Base-by-base conservation (phyloP, 768 basidiomycete genomes). In the Lentinus brumalis region DNA sequence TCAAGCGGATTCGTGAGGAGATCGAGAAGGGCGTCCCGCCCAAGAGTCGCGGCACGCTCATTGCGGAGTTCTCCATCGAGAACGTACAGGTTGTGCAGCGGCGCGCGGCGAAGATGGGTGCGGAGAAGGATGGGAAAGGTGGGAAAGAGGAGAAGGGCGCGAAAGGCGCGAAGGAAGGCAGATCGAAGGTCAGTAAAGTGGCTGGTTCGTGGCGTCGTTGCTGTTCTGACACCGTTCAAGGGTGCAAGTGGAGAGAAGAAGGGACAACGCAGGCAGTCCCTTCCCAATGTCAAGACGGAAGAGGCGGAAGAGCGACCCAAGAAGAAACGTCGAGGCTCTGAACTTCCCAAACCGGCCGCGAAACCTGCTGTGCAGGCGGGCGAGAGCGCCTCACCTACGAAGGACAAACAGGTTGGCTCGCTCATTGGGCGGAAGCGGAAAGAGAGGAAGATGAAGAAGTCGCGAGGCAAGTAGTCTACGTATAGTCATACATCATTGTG, bases 11-110 rank as follows among this genome's bases (percentile, higher is more conserved):
- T 64, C 85, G 86, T 67, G 79, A 79, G 29, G 85, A 87, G 69
- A 71, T 83, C 47, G 75, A 67, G 41, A 81, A 77, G 59, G 80
- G 76, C 60, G 75, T 72, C 16, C 78, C 78, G 47, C 83, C 79
- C 41, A 77, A 77, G 16, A 63, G 67, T 26, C 77, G 66, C 60
- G 81, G 81, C 15, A 79, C 85, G 5, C 74, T 97, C 62, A 88
- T 96, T 67, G 86, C 94, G n/a, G 96, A 98, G 76, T 97, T 97
- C 74, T 95, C 94, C 42, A 94, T 98, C 53, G 95, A 98, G 78
- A 98, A 98, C 69, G 78, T 92, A 18, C 91, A 94, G 75, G 93
- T 96, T 32, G 87, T 95, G 41, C 89, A 90, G 64, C 79, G 93
- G 57, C 80, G 94, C 67, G 80, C 81, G 41, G 82, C 84, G 2